Conservation (phyloP, 2,329 filamentous ascomycete species). For the Boeremia exigua region DNA sequence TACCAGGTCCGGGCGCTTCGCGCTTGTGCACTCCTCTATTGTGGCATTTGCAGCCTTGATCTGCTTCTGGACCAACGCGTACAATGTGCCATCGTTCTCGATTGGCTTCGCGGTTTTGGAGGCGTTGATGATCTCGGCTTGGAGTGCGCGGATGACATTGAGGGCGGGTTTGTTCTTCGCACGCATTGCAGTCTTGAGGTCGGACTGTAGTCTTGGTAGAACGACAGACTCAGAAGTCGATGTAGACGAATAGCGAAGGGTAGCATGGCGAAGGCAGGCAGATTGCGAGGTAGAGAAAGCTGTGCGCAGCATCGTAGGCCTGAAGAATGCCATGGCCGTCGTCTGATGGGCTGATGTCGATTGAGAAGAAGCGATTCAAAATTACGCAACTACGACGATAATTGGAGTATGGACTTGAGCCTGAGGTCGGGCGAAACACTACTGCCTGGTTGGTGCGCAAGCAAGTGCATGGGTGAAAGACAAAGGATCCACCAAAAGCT, state of each 20-base stretch:
- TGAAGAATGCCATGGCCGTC: conserved; percentile 36
- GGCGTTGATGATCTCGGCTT: conserved; percentile 75
- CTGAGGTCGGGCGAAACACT: neutral
- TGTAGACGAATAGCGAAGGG: conserved; percentile 30
- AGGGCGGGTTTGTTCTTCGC: conserved; percentile 65
- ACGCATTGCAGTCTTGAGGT: conserved; percentile 57
- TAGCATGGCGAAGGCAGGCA: conserved; percentile 28
- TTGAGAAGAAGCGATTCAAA: neutral
- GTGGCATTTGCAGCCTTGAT: conserved; percentile 65
- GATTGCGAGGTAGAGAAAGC: conserved; percentile 21
- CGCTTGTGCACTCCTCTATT: conserved; percentile 66
- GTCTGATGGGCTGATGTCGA: neutral
- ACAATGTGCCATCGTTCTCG: conserved; percentile 71
- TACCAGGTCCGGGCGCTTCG: conserved; percentile 70
- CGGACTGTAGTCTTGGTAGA: conserved; percentile 53
- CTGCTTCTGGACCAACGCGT: conserved; percentile 70
- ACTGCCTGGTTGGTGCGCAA: neutral
- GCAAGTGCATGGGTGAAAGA: conserved; percentile 9
- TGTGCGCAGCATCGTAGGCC: conserved; percentile 24
- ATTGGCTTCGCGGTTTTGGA: conserved; percentile 76
- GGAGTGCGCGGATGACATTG: conserved; percentile 70
- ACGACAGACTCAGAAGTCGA: conserved; percentile 32
- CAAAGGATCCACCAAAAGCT: conserved; percentile 15
- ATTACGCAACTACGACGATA: no score
- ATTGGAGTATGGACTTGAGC: neutral